Evolutionary conservation across 2,329 filamentous ascomycete genomes (phyloP), one percentile per base, ranked within the genome.

Genomic region (Onygena corvina): DNA sequence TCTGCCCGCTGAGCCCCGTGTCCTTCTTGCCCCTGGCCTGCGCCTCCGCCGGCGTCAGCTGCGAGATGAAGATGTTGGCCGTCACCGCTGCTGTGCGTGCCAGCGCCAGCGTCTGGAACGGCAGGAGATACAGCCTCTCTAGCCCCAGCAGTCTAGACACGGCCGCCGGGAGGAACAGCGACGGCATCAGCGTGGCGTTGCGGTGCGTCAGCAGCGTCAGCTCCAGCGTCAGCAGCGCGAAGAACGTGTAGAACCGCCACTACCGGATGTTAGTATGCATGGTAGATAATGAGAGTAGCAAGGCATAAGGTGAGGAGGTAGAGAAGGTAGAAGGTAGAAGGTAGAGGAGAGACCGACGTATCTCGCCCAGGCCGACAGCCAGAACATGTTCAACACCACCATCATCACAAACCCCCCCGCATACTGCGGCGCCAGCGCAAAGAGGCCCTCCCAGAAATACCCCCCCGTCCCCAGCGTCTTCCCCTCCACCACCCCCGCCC

Each of bases 41-140:
- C 44, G 64, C 66, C 9, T 86, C 66, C 3, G 87, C 68, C 2
- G 86, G 86, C 0, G 83, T 83, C 46, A 93, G 76, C 66, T 94
- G 87, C 4, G 81, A 81, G 51, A 94, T 77, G 46, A 86, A 89
- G 55, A 94, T 86, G 66, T 86, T 89, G 21, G 86, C 67, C 1
- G 87, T 89, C 47, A 96, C 71, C 12, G 81, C 79, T 18, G 86
- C 69, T 62, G 86, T 86, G 52, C 89, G 80, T 4, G 83, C 78
- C 4, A 96, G 76, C 11, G 75, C 69, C 50, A 95, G 76, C 57
- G 84, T 72, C 67, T 98, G 89, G 62, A 92, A 98, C 2, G 89
- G 90, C 3, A 96, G 75, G 56, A 70, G 48, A 57, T 67, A 64
- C 30, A 73, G 76, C 52, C 72, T 76, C 23, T 76, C 52, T 9